A percentile compares a stretch with the other conserved stretches of the same genome.
Conservation (phyloP, 257 asterid species). For the Echium plantagineum region DNA sequence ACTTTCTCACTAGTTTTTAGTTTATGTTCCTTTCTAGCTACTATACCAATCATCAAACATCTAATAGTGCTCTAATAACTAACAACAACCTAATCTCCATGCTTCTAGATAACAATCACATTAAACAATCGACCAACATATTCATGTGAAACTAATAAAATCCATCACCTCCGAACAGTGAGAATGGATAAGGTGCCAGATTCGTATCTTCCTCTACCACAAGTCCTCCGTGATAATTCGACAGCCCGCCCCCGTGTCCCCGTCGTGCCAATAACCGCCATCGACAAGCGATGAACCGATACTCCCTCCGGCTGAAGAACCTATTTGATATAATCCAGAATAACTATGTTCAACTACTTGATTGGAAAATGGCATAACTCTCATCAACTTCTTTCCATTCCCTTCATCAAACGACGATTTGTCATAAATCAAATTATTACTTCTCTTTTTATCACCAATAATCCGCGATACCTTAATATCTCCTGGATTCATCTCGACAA, state of each 20-base stretch:
- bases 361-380: not conserved
- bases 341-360: not conserved
- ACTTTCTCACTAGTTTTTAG: no score
- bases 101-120: not conserved
- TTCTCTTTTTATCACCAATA: constrained; percentile 35
- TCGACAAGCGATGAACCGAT: not conserved
- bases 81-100: no score
- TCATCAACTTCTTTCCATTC: not conserved
- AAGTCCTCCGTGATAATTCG: constrained; percentile 1
- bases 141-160: not conserved
- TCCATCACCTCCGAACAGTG: constrained; percentile 49
- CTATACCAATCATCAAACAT: no score
- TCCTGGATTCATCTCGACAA: no score
- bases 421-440: constrained; percentile 15
- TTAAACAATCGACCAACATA: not conserved
- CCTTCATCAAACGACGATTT: not conserved
- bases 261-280: not conserved
- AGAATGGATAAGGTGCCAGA: constrained; percentile 43
- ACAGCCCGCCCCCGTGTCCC: not conserved
- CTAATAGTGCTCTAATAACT: no score
- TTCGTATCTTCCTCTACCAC: constrained; percentile 5
- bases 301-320: constrained; percentile 1
- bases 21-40: no score
- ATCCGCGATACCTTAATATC: not conserved
- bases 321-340: not conserved